Percentiles rank a stretch among this genome's conserved stretches.
Evolutionary conservation across 441 rosid genomes (phyloP).

Genomic region (Pelargonium citronellum): DNA sequence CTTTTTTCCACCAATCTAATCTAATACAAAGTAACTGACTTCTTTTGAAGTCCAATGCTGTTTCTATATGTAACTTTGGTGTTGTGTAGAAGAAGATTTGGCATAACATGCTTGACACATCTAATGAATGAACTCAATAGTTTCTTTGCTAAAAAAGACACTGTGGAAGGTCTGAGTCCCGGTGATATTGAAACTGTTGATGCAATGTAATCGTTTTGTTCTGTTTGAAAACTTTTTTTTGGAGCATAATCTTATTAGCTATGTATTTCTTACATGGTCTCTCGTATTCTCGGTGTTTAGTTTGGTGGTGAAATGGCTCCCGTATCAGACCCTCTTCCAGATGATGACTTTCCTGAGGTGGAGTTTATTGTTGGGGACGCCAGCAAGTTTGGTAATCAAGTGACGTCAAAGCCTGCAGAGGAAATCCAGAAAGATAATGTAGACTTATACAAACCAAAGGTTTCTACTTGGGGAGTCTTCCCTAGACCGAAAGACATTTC

Average conservation of each 20-base stretch:
- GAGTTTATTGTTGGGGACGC: constrained; percentile 1
- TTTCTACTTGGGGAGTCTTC: constrained; percentile 89
- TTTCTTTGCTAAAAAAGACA: too few relatives aligned
- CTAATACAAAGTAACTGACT: too few relatives aligned
- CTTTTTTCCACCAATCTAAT: too few relatives aligned
- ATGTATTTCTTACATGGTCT: constrained; percentile 16
- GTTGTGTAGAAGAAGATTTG: too few relatives aligned
- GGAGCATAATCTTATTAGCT: background rate
- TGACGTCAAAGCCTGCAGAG: constrained; percentile 21
- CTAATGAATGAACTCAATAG: too few relatives aligned
- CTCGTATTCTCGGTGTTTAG: constrained; percentile 27
- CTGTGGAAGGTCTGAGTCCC: too few relatives aligned
- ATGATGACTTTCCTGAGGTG: background rate
- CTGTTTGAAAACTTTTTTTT: too few relatives aligned
- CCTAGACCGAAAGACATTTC: constrained; percentile 87
- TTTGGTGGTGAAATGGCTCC: constrained; percentile 65
- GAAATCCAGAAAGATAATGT: constrained; percentile 35
- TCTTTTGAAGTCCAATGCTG: too few relatives aligned
- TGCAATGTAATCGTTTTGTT: too few relatives aligned
- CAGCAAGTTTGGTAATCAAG: constrained; percentile 3
- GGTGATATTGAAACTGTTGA: too few relatives aligned
- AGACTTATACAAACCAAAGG: constrained; percentile 67
- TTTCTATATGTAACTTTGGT: too few relatives aligned
- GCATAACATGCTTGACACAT: too few relatives aligned
- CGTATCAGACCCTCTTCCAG: background rate